phyloP scores from a whole-genome alignment of 768 basidiomycete genomes.

The Boletales sp. region DNA sequence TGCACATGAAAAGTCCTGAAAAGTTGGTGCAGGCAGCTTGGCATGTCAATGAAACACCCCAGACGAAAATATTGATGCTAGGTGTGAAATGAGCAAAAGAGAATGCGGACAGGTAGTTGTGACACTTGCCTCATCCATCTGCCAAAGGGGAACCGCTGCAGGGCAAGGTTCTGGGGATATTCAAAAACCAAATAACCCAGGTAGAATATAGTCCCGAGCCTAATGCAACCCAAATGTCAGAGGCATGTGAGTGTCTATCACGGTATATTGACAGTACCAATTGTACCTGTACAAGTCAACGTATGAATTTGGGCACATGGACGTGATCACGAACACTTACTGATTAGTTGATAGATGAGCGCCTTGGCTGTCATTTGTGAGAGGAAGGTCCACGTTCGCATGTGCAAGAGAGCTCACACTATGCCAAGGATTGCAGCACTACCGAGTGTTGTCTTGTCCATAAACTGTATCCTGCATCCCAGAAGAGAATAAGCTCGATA shows the following conservation, averaged over 20 bases:
- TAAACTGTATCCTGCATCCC: slow-evolving; percentile 58
- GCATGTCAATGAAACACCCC: slow-evolving; percentile 55
- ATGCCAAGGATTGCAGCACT: slow-evolving; percentile 69
- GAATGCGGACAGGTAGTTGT: too few relatives aligned
- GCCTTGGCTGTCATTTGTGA: slow-evolving; percentile 39
- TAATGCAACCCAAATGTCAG: slow-evolving; percentile 16
- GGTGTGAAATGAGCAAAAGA: slow-evolving; percentile 39
- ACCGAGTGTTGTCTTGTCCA: slow-evolving; percentile 73
- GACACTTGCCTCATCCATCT: slow-evolving; percentile 71
- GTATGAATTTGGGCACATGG: neutral
- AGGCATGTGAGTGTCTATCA: too few relatives aligned
- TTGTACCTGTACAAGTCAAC: slow-evolving; percentile 47
- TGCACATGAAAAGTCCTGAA: slow-evolving; percentile 53
- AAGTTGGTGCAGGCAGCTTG: slow-evolving; percentile 61
- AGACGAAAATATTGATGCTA: slow-evolving; percentile 59
- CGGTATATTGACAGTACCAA: slow-evolving; percentile 38
- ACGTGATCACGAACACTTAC: slow-evolving; percentile 33
- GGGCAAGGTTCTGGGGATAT: slow-evolving; percentile 68
- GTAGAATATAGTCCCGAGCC: slow-evolving; percentile 77
- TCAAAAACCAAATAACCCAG: slow-evolving; percentile 67
- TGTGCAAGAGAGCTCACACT: slow-evolving; percentile 35
- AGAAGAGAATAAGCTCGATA: neutral
- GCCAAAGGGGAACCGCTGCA: slow-evolving; percentile 71
- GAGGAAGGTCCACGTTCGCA: neutral
- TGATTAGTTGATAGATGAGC: slow-evolving; percentile 64